Percentiles rank a stretch among this genome's conserved stretches.
Evolutionary conservation across 2,329 filamentous ascomycete species (phyloP).

Genomic region (Drechslerella dactyloides): DNA sequence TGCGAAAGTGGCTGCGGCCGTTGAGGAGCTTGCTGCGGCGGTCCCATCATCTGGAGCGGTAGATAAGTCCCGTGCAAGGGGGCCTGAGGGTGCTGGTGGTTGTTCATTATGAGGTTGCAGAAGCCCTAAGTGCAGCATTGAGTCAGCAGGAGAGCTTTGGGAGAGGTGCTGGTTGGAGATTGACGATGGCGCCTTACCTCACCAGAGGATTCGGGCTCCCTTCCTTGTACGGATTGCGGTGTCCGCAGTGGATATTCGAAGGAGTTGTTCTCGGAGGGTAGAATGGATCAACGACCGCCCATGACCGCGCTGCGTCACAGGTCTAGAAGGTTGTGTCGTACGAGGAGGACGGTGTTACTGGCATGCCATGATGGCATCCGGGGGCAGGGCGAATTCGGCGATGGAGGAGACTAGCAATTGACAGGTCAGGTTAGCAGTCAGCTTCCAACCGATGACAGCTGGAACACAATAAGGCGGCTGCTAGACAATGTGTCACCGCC

Average conservation of each 20-base stretch:
- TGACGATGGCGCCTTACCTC: slow-evolving; percentile 18
- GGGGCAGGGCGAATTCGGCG: background rate
- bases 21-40: too few species aligned
- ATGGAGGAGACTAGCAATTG: slow-evolving; percentile 12
- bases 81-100: slow-evolving; percentile 40
- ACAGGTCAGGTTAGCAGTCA: slow-evolving; percentile 41
- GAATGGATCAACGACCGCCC: slow-evolving; percentile 8
- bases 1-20: slow-evolving; percentile 3
- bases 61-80: slow-evolving; percentile 39
- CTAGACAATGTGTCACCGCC: background rate
- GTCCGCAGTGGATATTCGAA: background rate
- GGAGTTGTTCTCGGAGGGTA: slow-evolving; percentile 28
- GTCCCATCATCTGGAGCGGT: slow-evolving; percentile 37
- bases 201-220: slow-evolving; percentile 16
- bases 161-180: background rate
- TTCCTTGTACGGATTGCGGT: slow-evolving; percentile 4
- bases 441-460: background rate
- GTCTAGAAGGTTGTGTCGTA: background rate
- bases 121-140: slow-evolving; percentile 15
- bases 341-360: background rate
- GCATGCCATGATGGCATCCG: background rate
- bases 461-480: background rate
- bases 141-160: background rate
- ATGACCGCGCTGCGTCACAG: slow-evolving; percentile 30
- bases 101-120: slow-evolving; percentile 26